Evolutionary conservation across 371 early-diverging fungal genomes (phyloP).

Genomic region (Mucor mucedo): DNA sequence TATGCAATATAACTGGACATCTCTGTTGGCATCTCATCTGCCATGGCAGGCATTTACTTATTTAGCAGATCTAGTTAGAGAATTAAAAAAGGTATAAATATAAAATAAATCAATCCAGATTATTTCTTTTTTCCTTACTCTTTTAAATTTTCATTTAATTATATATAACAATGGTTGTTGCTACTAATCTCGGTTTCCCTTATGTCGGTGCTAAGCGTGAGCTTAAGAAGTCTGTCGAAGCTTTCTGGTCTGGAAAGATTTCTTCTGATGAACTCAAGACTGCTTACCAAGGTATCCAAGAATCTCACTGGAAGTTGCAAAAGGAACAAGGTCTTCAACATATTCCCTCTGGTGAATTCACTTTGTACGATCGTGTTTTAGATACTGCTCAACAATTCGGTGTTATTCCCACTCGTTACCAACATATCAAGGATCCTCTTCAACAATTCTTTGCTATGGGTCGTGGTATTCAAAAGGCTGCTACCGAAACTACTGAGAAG

Average conservation of each 20-base stretch:
- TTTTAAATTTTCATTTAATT: slow-evolving; percentile 5
- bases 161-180: slow-evolving; percentile 59
- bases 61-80: slow-evolving; percentile 13
- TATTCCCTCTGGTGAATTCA: slow-evolving; percentile 94
- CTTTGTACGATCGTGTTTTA: slow-evolving; percentile 94
- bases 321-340: slow-evolving; percentile 76
- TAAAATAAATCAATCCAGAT: not conserved
- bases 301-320: slow-evolving; percentile 90
- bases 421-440: slow-evolving; percentile 62
- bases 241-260: slow-evolving; percentile 92
- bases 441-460: slow-evolving; percentile 97
- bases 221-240: slow-evolving; percentile 88
- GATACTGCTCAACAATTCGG: slow-evolving; percentile 84
- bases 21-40: slow-evolving; percentile 17
- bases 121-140: slow-evolving; percentile 7
- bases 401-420: slow-evolving; percentile 80
- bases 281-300: slow-evolving; percentile 81
- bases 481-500: slow-evolving; percentile 62
- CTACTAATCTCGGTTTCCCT: slow-evolving; percentile 82
- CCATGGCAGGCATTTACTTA: not conserved
- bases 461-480: slow-evolving; percentile 87
- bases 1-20: slow-evolving; percentile 12
- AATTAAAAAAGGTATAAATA: not conserved
- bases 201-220: slow-evolving; percentile 88
- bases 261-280: slow-evolving; percentile 71